Percentiles rank a stretch among this genome's conserved stretches.
These are phyloP conservation scores for Cyathus olla DNA, from an alignment of 1,284 basidiomycete genomes.

Conservation along the genomic window DNA sequence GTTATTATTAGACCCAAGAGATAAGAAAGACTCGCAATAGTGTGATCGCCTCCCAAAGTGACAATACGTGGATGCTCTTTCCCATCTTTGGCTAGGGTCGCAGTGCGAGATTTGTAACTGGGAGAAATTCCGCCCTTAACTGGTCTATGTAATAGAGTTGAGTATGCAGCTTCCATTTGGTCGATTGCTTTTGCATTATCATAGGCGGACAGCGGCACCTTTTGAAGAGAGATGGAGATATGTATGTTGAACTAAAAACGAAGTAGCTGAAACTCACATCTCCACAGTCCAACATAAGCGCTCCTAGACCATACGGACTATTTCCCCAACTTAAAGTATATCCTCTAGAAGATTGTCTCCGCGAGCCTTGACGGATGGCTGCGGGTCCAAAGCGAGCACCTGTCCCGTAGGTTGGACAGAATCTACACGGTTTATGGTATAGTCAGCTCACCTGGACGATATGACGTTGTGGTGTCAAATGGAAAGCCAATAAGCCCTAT, in stretches of 20 bases:
- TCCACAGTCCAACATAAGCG: constrained; percentile 82
- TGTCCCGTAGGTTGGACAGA: background rate
- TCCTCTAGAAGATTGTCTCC: constrained; percentile 67
- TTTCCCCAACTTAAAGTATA: constrained; percentile 77
- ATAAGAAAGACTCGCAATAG: constrained; percentile 61
- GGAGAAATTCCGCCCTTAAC: constrained; percentile 28
- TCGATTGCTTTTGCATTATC: constrained; percentile 83
- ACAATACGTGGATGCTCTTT: constrained; percentile 75
- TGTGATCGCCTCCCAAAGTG: constrained; percentile 85
- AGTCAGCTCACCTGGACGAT: constrained; percentile 59
- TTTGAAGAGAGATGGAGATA: background rate
- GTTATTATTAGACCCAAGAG: background rate
- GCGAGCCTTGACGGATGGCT: constrained; percentile 83
- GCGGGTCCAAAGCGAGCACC: constrained; percentile 84
- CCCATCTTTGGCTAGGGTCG: constrained; percentile 63
- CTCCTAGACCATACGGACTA: constrained; percentile 70
- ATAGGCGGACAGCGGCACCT: constrained; percentile 79
- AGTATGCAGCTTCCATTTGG: constrained; percentile 84
- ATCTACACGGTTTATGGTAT: background rate
- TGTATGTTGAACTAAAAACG: background rate
- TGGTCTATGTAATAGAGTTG: constrained; percentile 71
- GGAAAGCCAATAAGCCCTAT: constrained; percentile 76
- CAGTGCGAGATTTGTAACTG: constrained; percentile 27
- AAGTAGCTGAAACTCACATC: constrained; percentile 59
- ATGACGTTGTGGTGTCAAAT: constrained; percentile 73